phyloP scores from a whole-genome alignment of 2,329 filamentous ascomycete genomes.

The Fusarium sp. region DNA sequence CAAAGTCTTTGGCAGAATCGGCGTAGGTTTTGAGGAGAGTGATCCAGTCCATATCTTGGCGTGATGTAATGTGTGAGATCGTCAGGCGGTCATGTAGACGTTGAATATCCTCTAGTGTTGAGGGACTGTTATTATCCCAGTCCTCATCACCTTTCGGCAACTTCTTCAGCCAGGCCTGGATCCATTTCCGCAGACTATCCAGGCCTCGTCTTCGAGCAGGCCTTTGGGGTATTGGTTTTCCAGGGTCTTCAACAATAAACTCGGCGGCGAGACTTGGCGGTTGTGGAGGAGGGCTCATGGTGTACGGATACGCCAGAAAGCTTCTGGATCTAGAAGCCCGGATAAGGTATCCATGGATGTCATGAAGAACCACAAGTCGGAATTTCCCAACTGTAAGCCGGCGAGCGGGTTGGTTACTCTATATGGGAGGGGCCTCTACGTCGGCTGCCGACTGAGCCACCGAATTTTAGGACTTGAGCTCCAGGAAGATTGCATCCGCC shows the following conservation, averaged over 20 bases:
- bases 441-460: slow-evolving; percentile 40
- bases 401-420: slow-evolving; percentile 30
- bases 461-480: slow-evolving; percentile 37
- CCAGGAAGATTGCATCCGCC: slow-evolving; percentile 33
- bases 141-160: slow-evolving; percentile 45
- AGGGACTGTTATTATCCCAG: slow-evolving; percentile 44
- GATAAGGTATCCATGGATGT: slow-evolving; percentile 26
- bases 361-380: slow-evolving; percentile 31
- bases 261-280: slow-evolving; percentile 38
- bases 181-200: slow-evolving; percentile 44
- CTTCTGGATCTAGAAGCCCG: slow-evolving; percentile 25
- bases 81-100: slow-evolving; percentile 36
- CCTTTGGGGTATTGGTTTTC: slow-evolving; percentile 40
- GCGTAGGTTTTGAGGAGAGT: slow-evolving; percentile 42
- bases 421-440: slow-evolving; percentile 33
- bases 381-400: slow-evolving; percentile 24
- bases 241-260: slow-evolving; percentile 43
- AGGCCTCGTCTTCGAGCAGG: slow-evolving; percentile 41
- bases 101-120: slow-evolving; percentile 36
- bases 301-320: slow-evolving; percentile 22
- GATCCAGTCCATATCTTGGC: slow-evolving; percentile 41
- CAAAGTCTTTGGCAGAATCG: slow-evolving; percentile 38
- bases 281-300: slow-evolving; percentile 35
- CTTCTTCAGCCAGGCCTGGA: slow-evolving; percentile 43
- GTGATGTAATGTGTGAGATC: slow-evolving; percentile 34